Conservation (phyloP, 305 asterid species). For the Fraxinus sp. region DNA sequence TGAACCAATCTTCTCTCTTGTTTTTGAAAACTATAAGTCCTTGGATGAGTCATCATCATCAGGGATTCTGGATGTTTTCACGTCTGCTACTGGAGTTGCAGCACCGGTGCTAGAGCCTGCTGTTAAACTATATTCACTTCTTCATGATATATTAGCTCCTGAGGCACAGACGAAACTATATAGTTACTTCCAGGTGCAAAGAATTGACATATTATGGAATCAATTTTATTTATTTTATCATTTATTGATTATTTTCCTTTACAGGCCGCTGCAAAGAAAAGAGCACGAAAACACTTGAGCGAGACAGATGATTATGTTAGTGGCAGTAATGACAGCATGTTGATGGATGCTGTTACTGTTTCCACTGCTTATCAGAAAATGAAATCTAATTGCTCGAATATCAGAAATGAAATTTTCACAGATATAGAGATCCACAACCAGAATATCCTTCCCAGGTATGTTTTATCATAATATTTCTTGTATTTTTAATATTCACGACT, state of each 20-base stretch:
- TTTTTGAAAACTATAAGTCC: slow-evolving; percentile 51
- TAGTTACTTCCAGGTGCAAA: slow-evolving; percentile 47
- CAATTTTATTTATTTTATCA: not conserved
- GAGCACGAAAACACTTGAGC: slow-evolving; percentile 51
- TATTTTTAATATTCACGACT: not conserved
- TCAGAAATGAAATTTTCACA: slow-evolving; percentile 49
- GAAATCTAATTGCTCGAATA: slow-evolving; percentile 47
- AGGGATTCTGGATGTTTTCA: slow-evolving; percentile 48
- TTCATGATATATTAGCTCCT: slow-evolving; percentile 50
- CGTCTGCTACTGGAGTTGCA: slow-evolving; percentile 46
- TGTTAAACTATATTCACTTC: slow-evolving; percentile 44
- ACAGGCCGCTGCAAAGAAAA: slow-evolving; percentile 58
- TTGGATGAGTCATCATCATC: slow-evolving; percentile 49
- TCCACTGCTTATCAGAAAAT: slow-evolving; percentile 52
- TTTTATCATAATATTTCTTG: slow-evolving; percentile 7
- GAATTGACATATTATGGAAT: not conserved
- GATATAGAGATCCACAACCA: slow-evolving; percentile 55
- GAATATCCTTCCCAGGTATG: slow-evolving; percentile 54
- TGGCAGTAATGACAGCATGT: slow-evolving; percentile 46
- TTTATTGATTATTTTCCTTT: not conserved
- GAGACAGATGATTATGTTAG: slow-evolving; percentile 59
- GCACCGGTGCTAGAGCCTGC: slow-evolving; percentile 53
- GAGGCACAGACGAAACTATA: slow-evolving; percentile 51
- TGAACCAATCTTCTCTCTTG: slow-evolving; percentile 48
- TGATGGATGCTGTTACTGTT: slow-evolving; percentile 41